Percentiles rank a stretch among this genome's conserved stretches.
Conservation (phyloP, 2,329 filamentous ascomycete species). For the Fusarium paranaense region DNA sequence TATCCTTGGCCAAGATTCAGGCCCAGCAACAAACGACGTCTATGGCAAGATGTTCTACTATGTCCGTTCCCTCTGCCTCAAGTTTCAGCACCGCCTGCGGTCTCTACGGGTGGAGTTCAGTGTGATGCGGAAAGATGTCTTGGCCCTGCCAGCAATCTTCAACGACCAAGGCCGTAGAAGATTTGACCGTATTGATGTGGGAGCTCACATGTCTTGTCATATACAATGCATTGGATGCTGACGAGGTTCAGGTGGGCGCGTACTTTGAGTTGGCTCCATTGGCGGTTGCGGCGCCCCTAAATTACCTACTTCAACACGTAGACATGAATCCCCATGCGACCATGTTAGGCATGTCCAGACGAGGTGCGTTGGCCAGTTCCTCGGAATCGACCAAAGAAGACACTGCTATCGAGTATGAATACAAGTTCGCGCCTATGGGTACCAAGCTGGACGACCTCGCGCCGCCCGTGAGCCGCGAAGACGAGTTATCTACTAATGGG, state of each 20-base stretch:
- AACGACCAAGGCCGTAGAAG: neutral
- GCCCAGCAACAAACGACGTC: conserved; percentile 37
- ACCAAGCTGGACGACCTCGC: conserved; percentile 34
- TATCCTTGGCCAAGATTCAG: conserved; percentile 30
- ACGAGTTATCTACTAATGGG: neutral
- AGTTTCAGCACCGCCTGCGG: conserved; percentile 33
- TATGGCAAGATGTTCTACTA: conserved; percentile 47
- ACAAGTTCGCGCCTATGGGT: neutral
- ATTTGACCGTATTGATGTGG: conserved; percentile 35
- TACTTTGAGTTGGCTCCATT: conserved; percentile 22
- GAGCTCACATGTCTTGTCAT: neutral
- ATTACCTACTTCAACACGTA: conserved; percentile 34
- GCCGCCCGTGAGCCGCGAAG: conserved; percentile 14
- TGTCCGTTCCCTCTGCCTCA: conserved; percentile 32
- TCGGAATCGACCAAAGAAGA: neutral
- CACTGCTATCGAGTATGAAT: conserved; percentile 8
- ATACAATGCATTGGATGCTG: neutral
- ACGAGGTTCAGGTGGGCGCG: conserved; percentile 17
- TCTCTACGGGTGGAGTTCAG: conserved; percentile 1
- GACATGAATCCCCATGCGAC: conserved; percentile 43
- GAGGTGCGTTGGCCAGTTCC: neutral
- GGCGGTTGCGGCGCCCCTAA: conserved; percentile 4
- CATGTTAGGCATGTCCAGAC: conserved; percentile 31
- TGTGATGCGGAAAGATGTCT: neutral
- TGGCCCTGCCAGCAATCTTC: neutral